Evolutionary conservation across 768 basidiomycete species (phyloP).

Genomic region (Panellus pusillus): DNA sequence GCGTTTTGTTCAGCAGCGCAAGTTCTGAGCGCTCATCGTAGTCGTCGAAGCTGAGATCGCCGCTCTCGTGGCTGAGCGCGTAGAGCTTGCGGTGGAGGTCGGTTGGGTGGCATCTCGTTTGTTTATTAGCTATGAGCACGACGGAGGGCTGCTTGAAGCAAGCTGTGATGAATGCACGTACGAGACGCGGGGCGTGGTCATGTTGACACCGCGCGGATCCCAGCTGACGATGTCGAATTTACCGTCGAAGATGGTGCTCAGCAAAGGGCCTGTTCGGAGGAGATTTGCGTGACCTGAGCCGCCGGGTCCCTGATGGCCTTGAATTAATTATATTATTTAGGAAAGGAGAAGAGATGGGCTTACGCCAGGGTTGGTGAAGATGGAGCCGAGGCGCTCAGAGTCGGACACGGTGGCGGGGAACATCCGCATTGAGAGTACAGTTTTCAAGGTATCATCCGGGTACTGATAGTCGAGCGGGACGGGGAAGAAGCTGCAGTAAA

Average conservation of each 20-base stretch:
- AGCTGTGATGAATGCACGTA: not conserved
- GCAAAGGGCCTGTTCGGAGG: conserved; percentile 2
- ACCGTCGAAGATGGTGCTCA: conserved; percentile 12
- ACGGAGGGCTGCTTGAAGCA: no score
- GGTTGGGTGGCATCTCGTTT: conserved; percentile 13
- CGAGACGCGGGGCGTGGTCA: conserved; percentile 17
- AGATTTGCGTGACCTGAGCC: conserved; percentile 10
- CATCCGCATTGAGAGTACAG: conserved; percentile 12
- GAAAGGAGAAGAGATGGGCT: not conserved
- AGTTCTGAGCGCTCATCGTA: not conserved
- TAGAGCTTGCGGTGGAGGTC: conserved; percentile 13
- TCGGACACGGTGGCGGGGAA: conserved; percentile 5
- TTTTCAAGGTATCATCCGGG: not conserved
- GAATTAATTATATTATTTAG: not conserved
- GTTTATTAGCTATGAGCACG: no score
- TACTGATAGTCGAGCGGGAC: conserved; percentile 12
- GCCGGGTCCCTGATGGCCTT: conserved; percentile 9
- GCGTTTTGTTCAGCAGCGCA: conserved; percentile 7
- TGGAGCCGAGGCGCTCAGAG: conserved; percentile 7
- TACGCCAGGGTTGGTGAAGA: conserved; percentile 18
- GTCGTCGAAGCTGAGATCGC: conserved; percentile 13
- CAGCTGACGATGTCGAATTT: conserved; percentile 19
- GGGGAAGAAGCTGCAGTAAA: conserved; percentile 11
- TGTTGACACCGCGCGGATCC: conserved; percentile 17
- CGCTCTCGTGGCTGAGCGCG: conserved; percentile 5